Conservation (phyloP, 345 rosid species). For the Linum trigynum region DNA sequence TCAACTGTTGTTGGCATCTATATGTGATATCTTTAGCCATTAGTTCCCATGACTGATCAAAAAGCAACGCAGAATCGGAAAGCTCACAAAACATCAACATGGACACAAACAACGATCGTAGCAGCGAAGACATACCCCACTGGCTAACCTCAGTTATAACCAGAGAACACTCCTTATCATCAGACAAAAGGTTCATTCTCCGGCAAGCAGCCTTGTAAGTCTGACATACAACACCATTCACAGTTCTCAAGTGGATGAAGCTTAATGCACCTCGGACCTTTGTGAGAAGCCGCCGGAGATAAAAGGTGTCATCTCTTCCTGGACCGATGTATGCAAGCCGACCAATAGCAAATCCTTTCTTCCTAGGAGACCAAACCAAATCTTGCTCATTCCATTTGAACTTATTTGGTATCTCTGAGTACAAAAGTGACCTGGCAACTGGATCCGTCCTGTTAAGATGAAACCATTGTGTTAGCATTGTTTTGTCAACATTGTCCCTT, state of each 20-base stretch:
- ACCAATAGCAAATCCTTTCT: too few relatives aligned
- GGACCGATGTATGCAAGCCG: neutral
- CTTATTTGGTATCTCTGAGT: neutral
- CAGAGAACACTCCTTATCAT: neutral
- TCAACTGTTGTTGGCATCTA: too few relatives aligned
- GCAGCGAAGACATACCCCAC: neutral
- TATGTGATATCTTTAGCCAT: too few relatives aligned
- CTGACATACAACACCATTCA: neutral
- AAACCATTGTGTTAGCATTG: neutral
- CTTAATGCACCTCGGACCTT: neutral
- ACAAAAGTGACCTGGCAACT: neutral
- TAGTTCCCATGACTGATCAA: too few relatives aligned
- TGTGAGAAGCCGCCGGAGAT: too few relatives aligned
- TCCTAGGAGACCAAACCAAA: too few relatives aligned
- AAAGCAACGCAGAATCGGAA: too few relatives aligned
- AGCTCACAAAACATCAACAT: too few relatives aligned
- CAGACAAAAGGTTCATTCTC: neutral
- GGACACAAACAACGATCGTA: neutral
- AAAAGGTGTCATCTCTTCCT: neutral
- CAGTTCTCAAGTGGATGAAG: too few relatives aligned
- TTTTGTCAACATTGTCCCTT: neutral
- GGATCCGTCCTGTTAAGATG: neutral
- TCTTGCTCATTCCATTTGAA: neutral
- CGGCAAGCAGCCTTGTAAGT: neutral
- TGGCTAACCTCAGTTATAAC: neutral